Base-by-base conservation (phyloP, 306 rosid species). In the Quercus alba region DNA sequence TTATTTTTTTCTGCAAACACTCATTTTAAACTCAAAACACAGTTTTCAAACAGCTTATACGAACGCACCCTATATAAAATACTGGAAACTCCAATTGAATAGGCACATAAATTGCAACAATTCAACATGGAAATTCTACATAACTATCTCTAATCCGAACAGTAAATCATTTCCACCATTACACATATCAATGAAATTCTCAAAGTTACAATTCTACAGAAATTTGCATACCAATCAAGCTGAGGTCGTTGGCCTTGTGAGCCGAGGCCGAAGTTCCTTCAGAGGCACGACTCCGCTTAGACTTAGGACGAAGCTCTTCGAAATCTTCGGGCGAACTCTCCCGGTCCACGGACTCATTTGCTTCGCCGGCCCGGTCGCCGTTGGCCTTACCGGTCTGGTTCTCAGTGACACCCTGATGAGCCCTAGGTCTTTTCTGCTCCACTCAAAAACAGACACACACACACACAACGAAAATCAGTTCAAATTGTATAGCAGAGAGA, bases 321-420 rank as follows among this genome's bases (percentile, higher is more conserved):
- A 77, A 85, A 70, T 89, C 91, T 11, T 92, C 97, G 0, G 94
- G 97, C 5, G 99, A 95, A 61, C 96, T 89, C 84, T 93, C 95
- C 49, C 94, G 88, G 31, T 88, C 88, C 3, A 73, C 86, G 71
- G 78, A 88, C 51, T 86, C 89, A 70, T 88, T 86, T 23, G 82
- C 84, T 19, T 88, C 85, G 80, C 89, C 84, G 63, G 75, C 28
- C 72, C 81, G 78, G 14, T 66, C 81, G 38, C 88, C 85, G 11
- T 68, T 75, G 20, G 78, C 84, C 81, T 77, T 76, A 54, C 74
- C 70, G 1, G 35, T 20, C 74, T 86, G 86, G 38, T 76, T 88
- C 71, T 76, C 89, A 70, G 77, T 41, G 56, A 51, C 38, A 70
- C 56, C 77, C 76, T 59, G 46, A 74, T 71, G 97, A 83, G 85